These are phyloP conservation scores for Beauveria caledonica DNA, from an alignment of 2,329 filamentous ascomycete species.

Conservation along the genomic window DNA sequence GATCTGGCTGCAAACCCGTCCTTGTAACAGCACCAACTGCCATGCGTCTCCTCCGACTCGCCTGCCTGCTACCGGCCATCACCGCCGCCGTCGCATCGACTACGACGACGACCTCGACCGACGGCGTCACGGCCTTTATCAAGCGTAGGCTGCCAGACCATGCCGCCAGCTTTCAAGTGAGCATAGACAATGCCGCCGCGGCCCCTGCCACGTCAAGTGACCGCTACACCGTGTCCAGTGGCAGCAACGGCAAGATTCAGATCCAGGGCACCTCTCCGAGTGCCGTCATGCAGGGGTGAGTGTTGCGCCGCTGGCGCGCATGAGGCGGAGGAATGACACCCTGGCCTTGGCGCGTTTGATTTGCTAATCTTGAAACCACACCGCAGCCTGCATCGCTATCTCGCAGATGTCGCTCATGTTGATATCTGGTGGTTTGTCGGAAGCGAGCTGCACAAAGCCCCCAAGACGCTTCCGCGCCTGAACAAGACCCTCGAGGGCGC, in stretches of 20 bases:
- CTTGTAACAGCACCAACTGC: not conserved
- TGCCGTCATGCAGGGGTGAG: conserved; percentile 14
- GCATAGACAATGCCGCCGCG: not conserved
- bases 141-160: conserved; percentile 15
- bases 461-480: conserved; percentile 12
- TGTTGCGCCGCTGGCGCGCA: not conserved
- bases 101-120: not conserved
- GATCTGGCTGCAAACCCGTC: not conserved
- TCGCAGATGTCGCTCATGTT: conserved; percentile 14
- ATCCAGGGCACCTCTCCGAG: conserved; percentile 14
- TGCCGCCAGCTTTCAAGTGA: conserved; percentile 13
- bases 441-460: conserved; percentile 14
- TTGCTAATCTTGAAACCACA: not conserved
- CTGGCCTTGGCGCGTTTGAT: not conserved
- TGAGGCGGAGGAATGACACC: not conserved
- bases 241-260: conserved; percentile 14
- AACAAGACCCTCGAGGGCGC: conserved; percentile 4
- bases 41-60: conserved; percentile 1
- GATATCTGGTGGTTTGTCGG: conserved; percentile 18
- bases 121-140: conserved; percentile 14
- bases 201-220: conserved; percentile 5
- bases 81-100: not conserved
- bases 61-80: not conserved
- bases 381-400: conserved; percentile 15
- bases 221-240: conserved; percentile 13